These are phyloP conservation scores for Rehmannia glutinosa DNA, from an alignment of 257 asterid species.

Conservation along the genomic window DNA sequence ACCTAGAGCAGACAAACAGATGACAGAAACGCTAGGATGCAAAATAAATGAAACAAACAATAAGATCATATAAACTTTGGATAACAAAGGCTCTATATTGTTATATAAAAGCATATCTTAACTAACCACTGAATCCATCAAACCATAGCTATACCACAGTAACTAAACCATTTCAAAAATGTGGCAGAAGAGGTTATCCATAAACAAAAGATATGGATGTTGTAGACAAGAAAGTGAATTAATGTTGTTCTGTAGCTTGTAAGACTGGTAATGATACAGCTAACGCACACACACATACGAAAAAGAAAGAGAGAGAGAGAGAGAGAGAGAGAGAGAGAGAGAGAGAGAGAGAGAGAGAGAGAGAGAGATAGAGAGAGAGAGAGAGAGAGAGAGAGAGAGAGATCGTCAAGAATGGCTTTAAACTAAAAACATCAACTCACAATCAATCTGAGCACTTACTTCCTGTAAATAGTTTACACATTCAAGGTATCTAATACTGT, in stretches of 20 bases:
- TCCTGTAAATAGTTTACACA: conserved; percentile 84
- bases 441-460: conserved; percentile 40
- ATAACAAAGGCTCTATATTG: background rate
- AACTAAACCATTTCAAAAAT: background rate
- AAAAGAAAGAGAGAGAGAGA: too few relatives aligned
- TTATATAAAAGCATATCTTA: background rate
- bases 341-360: too few relatives aligned
- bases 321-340: too few relatives aligned
- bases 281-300: too few relatives aligned
- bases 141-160: background rate
- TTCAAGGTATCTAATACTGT: conserved; percentile 80
- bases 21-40: background rate
- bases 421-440: conserved; percentile 1
- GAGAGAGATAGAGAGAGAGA: too few relatives aligned
- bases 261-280: background rate
- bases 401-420: background rate
- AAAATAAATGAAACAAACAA: conserved; percentile 7
- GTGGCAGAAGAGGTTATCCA: background rate
- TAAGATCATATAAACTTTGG: background rate
- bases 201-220: background rate
- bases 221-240: background rate
- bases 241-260: background rate
- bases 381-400: too few relatives aligned
- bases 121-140: conserved; percentile 12
- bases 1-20: conserved; percentile 4